Evolutionary conservation across 148 eudicot species (phyloP), one percentile per base, ranked within the genome.

Genomic region (Euryodendron excelsum): DNA sequence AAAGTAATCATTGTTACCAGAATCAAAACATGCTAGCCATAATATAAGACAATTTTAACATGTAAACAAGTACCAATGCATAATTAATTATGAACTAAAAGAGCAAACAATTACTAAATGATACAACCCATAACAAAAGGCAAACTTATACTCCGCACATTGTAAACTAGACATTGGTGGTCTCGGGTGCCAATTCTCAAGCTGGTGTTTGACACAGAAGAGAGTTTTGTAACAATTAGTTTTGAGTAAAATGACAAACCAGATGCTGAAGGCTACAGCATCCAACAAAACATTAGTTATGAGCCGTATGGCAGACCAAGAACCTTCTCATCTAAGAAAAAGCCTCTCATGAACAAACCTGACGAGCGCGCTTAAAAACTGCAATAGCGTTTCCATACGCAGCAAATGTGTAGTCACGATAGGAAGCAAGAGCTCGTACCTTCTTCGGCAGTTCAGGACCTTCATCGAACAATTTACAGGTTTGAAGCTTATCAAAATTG

Each of bases 361-460:
- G 96, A 84, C 93, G 97, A 69, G 93, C 94, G 81, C 99, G 99
- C 83, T 90, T 93, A 81, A 93, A 93, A 52, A 96, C 99, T 25
- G 88, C 99, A 82, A 96, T 92, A 37, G 83, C 55, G 50, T 76
- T 87, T 67, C 99, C 99, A 84, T 89, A 93, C 28, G 99, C 99
- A 45, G 98, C 99, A 89, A 96, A 96, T 33, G 99, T 96, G 79
- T 90, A 96, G 74, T 96, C 98, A 74, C 99, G 95, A 84, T 86
- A 93, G 47, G 92, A 92, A 79, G 98, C 96, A 72, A 96, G 91
- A 74, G 98, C 99, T 63, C 92, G 86, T 73, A 96, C 93, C 86
- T 96, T 96, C 86, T 92, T 92, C 8, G 99, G 95, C 77, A 96
- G 87, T 85, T 92, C 98, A 76, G 97, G 96, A 81, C 99, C 99